phyloP scores from a whole-genome alignment of 371 early-diverging fungal species.

The Dinochytrium kinnereticum region DNA sequence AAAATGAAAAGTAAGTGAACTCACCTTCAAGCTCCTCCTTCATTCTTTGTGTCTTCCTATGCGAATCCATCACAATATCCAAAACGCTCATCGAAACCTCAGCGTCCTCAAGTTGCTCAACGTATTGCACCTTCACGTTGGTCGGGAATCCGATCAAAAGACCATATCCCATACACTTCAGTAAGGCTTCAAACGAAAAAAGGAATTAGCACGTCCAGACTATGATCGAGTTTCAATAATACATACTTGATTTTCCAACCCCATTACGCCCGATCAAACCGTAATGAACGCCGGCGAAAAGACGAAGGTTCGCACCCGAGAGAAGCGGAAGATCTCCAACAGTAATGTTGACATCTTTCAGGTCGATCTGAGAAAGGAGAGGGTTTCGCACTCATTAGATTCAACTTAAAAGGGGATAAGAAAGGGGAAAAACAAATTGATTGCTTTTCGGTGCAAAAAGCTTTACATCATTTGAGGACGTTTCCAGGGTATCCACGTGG shows the following conservation, averaged over 20 bases:
- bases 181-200: conserved; percentile 44
- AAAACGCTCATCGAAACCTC: conserved; percentile 55
- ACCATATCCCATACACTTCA: conserved; percentile 73
- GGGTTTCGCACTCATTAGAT: neutral
- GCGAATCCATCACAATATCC: conserved; percentile 73
- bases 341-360: conserved; percentile 74
- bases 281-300: conserved; percentile 69
- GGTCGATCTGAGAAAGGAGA: conserved; percentile 46
- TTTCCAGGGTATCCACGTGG: conserved; percentile 79
- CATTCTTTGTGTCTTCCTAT: conserved; percentile 59
- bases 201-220: neutral
- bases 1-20: conserved; percentile 32
- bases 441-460: no score
- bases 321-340: conserved; percentile 68
- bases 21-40: conserved; percentile 44
- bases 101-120: conserved; percentile 67
- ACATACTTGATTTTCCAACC: conserved; percentile 82
- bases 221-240: neutral
- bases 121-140: conserved; percentile 76
- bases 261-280: conserved; percentile 90
- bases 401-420: neutral
- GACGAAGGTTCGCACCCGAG: conserved; percentile 59
- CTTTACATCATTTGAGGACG: conserved; percentile 62
- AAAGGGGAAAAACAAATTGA: no score
- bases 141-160: conserved; percentile 80